These are phyloP conservation scores for Wickerhamiella musiphila DNA, from an alignment of 805 yeast species.

Conservation along the genomic window DNA sequence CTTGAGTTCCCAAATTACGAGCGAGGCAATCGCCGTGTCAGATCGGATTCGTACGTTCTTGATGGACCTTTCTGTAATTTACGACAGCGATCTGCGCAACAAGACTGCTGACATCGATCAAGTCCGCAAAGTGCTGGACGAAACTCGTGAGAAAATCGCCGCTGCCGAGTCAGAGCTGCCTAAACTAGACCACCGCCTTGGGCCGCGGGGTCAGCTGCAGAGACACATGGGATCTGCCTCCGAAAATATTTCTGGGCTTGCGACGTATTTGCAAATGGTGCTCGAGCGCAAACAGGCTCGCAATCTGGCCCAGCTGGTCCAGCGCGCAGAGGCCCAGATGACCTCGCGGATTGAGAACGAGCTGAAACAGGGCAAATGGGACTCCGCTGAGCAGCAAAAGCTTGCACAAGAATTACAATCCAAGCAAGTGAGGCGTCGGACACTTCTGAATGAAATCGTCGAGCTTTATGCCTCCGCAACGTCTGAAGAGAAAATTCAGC, in stretches of 20 bases:
- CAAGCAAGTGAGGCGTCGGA: constrained; percentile 27
- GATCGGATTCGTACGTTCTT: constrained; percentile 11
- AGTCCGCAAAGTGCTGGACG: constrained; percentile 27
- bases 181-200: constrained; percentile 17
- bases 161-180: constrained; percentile 20
- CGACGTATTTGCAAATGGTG: constrained; percentile 25
- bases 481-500: constrained; percentile 43
- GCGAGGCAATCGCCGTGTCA: too few relatives aligned
- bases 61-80: constrained; percentile 28
- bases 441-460: constrained; percentile 31
- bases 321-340: constrained; percentile 31
- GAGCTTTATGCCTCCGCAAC: constrained; percentile 30
- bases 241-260: constrained; percentile 16
- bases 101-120: constrained; percentile 38
- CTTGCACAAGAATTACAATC: constrained; percentile 24
- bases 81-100: constrained; percentile 35
- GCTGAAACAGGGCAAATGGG: constrained; percentile 7
- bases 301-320: constrained; percentile 39
- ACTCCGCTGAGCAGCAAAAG: constrained; percentile 11
- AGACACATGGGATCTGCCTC: constrained; percentile 14
- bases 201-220: constrained; percentile 16
- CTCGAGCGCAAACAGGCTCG: constrained; percentile 50
- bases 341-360: constrained; percentile 15
- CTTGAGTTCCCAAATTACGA: background rate
- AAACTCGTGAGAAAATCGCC: constrained; percentile 26